Base-by-base conservation (phyloP, 2,329 filamentous ascomycete genomes). In the Colletotrichum lupini region DNA sequence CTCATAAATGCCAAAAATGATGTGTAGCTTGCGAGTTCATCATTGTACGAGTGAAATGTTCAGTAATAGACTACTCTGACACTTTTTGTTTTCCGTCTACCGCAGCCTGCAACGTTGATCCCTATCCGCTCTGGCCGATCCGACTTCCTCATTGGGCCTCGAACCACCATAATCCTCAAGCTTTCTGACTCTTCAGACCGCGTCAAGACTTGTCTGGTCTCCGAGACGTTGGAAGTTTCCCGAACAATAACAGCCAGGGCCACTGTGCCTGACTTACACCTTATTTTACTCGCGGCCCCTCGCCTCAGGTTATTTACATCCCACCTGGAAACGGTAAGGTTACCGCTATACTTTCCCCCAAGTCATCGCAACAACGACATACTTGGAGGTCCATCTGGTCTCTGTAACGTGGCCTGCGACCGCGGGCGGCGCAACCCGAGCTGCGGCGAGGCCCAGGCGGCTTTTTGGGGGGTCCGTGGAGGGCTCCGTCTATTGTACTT, bases 351-450 rank as follows among this genome's bases (percentile, higher is more conserved):
- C 42, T 24, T 63, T 32, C 49, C 8, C 28, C 37, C 28, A 30
- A 32, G 7, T 11, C 28, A 24, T 53, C 60, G 60, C 60, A 63
- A 35, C 28, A 30, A 30, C 28, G 4, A 52, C 19, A 19, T 63
- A 30, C 22, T 63, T 62, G 22, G 2, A 35, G 42, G 60, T 42
- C 60, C 60, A 63, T 63, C 60, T 26, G 60, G 26, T 30, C 60
- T 63, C 42, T 63, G 60, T 63, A 63, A 63, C 60, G 16, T 24
- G 60, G 60, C 26, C 60, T 63, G 60, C 60, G 60, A 63, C 60
- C 49, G 19, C 28, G 42, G 42, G 26, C 60, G 32, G n/a, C 60
- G 12, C 42, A 53, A 16, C 26, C 60, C 60, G 60, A 52, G 60
- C 60, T 24, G 19, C 60, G 60, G 46, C 26, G 60, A 35, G 60